Conservation (phyloP, 306 rosid species). For the Acacia confusa region DNA sequence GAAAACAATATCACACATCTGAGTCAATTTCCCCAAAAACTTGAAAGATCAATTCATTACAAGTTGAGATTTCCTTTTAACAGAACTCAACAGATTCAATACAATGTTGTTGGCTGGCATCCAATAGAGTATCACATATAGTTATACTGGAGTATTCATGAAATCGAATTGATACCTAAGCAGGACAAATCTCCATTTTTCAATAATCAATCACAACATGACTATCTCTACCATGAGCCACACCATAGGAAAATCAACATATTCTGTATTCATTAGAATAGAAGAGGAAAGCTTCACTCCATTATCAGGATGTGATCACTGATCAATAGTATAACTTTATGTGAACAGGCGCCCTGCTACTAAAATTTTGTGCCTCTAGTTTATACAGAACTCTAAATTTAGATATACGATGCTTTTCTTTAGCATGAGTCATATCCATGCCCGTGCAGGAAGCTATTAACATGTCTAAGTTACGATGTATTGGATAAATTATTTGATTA, state of each 20-base stretch:
- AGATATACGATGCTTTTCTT: conserved; percentile 9
- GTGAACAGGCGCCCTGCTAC: conserved; percentile 8
- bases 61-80: not conserved
- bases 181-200: conserved; percentile 8
- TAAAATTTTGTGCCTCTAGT: not conserved
- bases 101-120: conserved; percentile 24
- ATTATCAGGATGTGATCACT: not conserved
- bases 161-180: conserved; percentile 5
- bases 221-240: not conserved
- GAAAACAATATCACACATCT: conserved; percentile 6
- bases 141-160: not conserved
- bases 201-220: conserved; percentile 14
- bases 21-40: conserved; percentile 23
- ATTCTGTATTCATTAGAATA: conserved; percentile 15
- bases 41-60: not conserved
- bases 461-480: not conserved
- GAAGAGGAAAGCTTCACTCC: not conserved
- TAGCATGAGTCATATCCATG: not conserved
- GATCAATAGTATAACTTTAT: conserved; percentile 7
- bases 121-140: not conserved
- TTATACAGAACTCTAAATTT: conserved; percentile 1
- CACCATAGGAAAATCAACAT: conserved; percentile 9
- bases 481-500: not conserved
- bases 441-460: conserved; percentile 1
- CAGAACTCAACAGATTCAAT: conserved; percentile 19